Conservation (phyloP, 2,329 filamentous ascomycete genomes). For the Mollisiaceae sp. region DNA sequence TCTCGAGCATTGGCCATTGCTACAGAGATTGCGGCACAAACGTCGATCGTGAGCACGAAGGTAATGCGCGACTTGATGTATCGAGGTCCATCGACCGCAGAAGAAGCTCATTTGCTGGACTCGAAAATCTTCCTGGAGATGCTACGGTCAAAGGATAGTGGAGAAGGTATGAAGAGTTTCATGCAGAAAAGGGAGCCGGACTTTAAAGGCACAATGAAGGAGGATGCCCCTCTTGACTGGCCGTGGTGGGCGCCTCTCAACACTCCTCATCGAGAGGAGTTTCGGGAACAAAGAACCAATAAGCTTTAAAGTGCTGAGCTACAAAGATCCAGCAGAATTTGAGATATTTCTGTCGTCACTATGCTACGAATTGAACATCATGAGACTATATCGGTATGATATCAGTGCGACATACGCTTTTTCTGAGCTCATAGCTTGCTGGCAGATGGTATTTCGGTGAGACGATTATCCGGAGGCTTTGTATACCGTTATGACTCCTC, state of each 20-base stretch:
- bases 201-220: constrained; percentile 58
- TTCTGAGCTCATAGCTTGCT: no score
- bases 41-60: constrained; percentile 64
- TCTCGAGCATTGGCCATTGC: constrained; percentile 68
- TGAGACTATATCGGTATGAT: no score
- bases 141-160: constrained; percentile 59
- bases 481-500: no score
- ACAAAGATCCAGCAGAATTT: no score
- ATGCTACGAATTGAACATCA: no score
- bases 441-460: no score
- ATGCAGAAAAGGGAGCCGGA: constrained; percentile 61
- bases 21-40: constrained; percentile 67
- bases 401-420: no score
- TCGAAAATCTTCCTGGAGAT: constrained; percentile 64
- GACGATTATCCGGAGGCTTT: no score
- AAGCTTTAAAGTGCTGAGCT: no score
- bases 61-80: constrained; percentile 75
- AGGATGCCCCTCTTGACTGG: constrained; percentile 57
- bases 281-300: no score
- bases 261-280: no score
- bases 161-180: constrained; percentile 57
- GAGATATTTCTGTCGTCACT: no score
- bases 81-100: constrained; percentile 59
- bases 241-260: constrained; percentile 58
- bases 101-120: constrained; percentile 73